These are phyloP conservation scores for Funneliformis caledonium DNA, from an alignment of 371 early-diverging fungal species.

Conservation along the genomic window DNA sequence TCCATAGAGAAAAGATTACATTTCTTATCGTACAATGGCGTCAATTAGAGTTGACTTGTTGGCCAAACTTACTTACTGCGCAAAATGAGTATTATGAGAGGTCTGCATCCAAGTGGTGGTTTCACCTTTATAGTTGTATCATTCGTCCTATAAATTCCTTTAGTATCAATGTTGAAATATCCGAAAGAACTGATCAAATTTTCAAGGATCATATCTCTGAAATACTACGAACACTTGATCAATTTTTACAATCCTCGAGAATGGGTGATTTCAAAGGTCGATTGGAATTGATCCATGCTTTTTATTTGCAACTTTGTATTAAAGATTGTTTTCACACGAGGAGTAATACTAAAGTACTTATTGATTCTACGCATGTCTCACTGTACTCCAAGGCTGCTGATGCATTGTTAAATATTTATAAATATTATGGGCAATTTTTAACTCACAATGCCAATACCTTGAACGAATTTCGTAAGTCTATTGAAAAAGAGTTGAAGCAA, in stretches of 20 bases:
- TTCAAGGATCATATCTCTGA: constrained; percentile 49
- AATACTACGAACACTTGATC: constrained; percentile 69
- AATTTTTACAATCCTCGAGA: constrained; percentile 80
- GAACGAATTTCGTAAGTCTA: constrained; percentile 67
- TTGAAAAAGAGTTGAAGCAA: constrained; percentile 88
- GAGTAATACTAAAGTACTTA: neutral
- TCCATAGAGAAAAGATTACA: constrained; percentile 74
- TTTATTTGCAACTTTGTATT: constrained; percentile 68
- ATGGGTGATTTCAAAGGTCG: constrained; percentile 85
- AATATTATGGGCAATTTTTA: constrained; percentile 83
- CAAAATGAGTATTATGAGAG: constrained; percentile 75
- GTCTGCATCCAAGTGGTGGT: constrained; percentile 83
- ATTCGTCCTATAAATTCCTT: constrained; percentile 11
- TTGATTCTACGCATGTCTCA: constrained; percentile 30
- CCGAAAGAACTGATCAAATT: constrained; percentile 41
- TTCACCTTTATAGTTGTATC: constrained; percentile 76
- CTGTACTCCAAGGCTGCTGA: constrained; percentile 48
- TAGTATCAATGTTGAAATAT: constrained; percentile 32
- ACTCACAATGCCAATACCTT: constrained; percentile 60
- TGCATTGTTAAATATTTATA: constrained; percentile 62
- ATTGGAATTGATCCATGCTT: constrained; percentile 74
- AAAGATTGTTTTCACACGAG: constrained; percentile 43
- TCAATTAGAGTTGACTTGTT: constrained; percentile 87
- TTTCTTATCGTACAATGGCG: constrained; percentile 87
- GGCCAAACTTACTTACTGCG: constrained; percentile 85